phyloP scores from a whole-genome alignment of 2,329 filamentous ascomycete species.

The Coniochaeta ligniaria region DNA sequence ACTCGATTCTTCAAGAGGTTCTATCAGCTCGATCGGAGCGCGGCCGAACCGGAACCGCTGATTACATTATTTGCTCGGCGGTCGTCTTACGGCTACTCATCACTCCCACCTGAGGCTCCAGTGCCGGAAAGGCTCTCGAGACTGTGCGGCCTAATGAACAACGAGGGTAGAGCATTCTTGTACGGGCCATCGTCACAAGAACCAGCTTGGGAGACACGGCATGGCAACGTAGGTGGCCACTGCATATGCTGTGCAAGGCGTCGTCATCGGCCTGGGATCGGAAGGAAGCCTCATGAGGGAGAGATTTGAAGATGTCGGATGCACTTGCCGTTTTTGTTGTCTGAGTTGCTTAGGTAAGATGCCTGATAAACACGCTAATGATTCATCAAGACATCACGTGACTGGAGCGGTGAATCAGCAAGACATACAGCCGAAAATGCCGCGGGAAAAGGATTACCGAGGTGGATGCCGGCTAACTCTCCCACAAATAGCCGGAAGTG shows the following conservation, averaged over 20 bases:
- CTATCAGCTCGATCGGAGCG: no score
- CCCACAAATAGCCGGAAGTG: neutral
- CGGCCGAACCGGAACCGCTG: neutral
- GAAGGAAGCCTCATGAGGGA: no score
- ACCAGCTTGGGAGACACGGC: no score
- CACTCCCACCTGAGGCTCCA: slow-evolving; percentile 3
- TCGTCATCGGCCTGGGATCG: no score
- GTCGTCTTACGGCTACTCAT: no score
- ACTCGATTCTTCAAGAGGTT: no score
- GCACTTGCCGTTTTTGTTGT: no score
- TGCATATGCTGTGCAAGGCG: no score
- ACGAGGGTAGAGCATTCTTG: slow-evolving; percentile 5
- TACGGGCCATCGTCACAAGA: neutral
- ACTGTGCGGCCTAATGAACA: slow-evolving; percentile 5
- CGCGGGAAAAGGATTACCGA: slow-evolving; percentile 1
- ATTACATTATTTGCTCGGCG: slow-evolving; percentile 8
- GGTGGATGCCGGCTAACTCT: neutral
- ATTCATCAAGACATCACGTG: neutral
- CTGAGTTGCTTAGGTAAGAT: no score
- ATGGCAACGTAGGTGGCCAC: no score
- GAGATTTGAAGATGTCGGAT: no score
- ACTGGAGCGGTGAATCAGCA: neutral
- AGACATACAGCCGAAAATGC: neutral
- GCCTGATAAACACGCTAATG: neutral
- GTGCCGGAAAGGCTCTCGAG: slow-evolving; percentile 4